phyloP scores from a whole-genome alignment of 345 rosid genomes.

The Pistacia atlantica region DNA sequence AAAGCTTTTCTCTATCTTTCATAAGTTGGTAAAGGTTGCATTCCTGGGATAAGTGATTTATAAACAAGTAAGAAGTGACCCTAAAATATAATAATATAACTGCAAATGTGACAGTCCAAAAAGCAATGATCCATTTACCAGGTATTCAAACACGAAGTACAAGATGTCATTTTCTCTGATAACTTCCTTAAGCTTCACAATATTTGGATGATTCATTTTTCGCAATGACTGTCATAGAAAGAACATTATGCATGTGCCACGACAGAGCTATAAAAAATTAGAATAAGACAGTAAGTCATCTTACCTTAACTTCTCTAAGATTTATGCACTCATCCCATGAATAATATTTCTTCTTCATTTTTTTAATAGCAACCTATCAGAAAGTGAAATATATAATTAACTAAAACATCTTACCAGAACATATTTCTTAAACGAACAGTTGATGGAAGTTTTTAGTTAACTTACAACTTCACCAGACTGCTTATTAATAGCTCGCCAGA shows the following conservation, averaged over 20 bases:
- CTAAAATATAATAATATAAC: background rate
- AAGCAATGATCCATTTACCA: conserved; percentile 48
- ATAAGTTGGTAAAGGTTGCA: conserved; percentile 92
- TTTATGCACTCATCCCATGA: conserved; percentile 95
- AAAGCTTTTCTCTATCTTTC: conserved; percentile 72
- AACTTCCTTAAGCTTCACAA: conserved; percentile 97
- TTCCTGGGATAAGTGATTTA: conserved; percentile 44
- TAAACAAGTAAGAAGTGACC: background rate
- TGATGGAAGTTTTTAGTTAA: conserved; percentile 14
- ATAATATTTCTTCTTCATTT: conserved; percentile 93
- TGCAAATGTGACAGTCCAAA: background rate
- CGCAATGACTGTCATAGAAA: conserved; percentile 61
- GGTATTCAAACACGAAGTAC: conserved; percentile 90
- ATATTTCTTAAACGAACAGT: background rate
- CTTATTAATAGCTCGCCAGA: conserved; percentile 82
- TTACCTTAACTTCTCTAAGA: conserved; percentile 96
- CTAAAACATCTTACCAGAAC: background rate
- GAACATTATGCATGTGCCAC: conserved; percentile 5
- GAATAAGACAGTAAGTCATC: background rate
- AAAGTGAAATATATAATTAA: background rate
- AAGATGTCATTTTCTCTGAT: conserved; percentile 85
- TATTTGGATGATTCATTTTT: conserved; percentile 90
- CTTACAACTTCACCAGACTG: conserved; percentile 91
- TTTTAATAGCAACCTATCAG: conserved; percentile 89
- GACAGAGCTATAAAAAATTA: background rate